Evolutionary conservation across 1,284 basidiomycete genomes (phyloP).

Genomic region (Heterobasidion occidentale): DNA sequence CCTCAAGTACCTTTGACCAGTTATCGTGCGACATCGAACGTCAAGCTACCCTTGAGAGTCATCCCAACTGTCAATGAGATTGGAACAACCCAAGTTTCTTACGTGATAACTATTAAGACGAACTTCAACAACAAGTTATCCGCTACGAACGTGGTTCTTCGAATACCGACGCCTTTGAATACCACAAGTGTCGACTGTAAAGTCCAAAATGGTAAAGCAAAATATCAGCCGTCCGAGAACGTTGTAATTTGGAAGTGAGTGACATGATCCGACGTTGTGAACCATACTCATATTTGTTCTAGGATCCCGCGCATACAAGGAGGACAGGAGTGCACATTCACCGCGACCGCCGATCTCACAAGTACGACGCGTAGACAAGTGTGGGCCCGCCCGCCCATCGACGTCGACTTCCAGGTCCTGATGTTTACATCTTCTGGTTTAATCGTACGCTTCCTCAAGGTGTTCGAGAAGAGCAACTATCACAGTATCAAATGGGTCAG

Average conservation of each 20-base stretch:
- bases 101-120: constrained; percentile 60
- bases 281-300: constrained; percentile 3
- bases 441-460: constrained; percentile 95
- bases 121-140: constrained; percentile 90
- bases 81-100: constrained; percentile 87
- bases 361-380: constrained; percentile 86
- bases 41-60: constrained; percentile 88
- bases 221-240: constrained; percentile 94
- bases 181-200: constrained; percentile 91
- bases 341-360: constrained; percentile 78
- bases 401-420: constrained; percentile 95
- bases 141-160: constrained; percentile 86
- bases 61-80: constrained; percentile 92
- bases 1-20: constrained; percentile 29
- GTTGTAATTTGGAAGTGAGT: constrained; percentile 96
- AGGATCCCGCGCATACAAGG: constrained; percentile 93
- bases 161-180: constrained; percentile 94
- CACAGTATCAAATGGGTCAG: constrained; percentile 91
- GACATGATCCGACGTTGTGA: not conserved
- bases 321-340: constrained; percentile 83
- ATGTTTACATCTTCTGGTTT: constrained; percentile 98
- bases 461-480: constrained; percentile 95
- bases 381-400: constrained; percentile 96
- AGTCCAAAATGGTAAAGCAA: constrained; percentile 89
- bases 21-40: constrained; percentile 93